Base-by-base conservation (phyloP, 2,329 filamentous ascomycete species). In the Colletotrichum caudatum region DNA sequence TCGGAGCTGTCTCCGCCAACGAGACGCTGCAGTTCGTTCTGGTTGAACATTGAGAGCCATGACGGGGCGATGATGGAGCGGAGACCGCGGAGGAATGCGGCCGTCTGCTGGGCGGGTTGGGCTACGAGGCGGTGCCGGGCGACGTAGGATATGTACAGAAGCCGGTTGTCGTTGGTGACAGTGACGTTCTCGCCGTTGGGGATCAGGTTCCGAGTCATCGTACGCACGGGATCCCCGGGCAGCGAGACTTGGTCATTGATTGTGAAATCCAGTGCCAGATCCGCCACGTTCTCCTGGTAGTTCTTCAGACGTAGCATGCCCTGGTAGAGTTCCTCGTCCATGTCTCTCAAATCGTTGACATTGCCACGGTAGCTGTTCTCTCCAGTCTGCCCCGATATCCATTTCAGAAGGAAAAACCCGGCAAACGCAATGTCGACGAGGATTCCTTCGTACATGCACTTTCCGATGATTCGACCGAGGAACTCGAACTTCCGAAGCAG, bases 41-140 rank as follows among this genome's bases (percentile, higher is more conserved):
- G 95, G 81, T 99, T 99, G 85, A 99, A 99, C 96, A 99, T 98
- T 77, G 92, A 94, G 5, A 99, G 88, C 96, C 96, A 99, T 4
- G 90, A 90, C 0, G 95, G 95, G 70, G 95, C 92, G 74, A 99
- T 96, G 78, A 99, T 97, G 74, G 91, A 87, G 29, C 93, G 90
- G 1, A 99, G 89, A 0, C 96, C 96, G 67, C 90, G 90, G 9
- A 99, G 87, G 80, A 99, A 99, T 1, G 94, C 94, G 29, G 90
- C 88, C 0, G 95, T 98, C 78, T 98, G 94, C n/a, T 86, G 83
- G 61, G 88, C 88, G 1, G 94, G 93, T 78, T 98, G 96, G 1
- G 89, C 86, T 66, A 94, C 91, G 0, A 99, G 89, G 14, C 95
- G 92, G 80, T 98, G 95, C 14, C 93, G 91, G 14, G 94, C 94